Evolutionary conservation across 345 rosid genomes (phyloP).

Genomic region (Moringa oleifera): DNA sequence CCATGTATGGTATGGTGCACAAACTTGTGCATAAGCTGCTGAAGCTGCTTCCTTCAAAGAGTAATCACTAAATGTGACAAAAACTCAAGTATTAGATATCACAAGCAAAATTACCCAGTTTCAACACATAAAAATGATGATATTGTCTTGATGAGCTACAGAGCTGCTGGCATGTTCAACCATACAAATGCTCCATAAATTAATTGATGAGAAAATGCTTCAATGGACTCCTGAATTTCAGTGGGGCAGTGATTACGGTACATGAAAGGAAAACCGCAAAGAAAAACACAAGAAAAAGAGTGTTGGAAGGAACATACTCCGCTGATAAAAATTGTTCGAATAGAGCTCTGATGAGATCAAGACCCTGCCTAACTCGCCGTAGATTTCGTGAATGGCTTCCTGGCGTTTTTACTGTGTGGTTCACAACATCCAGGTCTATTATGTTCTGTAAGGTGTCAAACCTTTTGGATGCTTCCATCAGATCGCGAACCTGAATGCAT

Average conservation of each 20-base stretch:
- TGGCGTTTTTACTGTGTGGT: conserved; percentile 58
- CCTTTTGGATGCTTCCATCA: conserved; percentile 61
- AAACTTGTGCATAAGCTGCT: conserved; percentile 75
- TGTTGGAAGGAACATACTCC: conserved; percentile 24
- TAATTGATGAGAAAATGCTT: too few relatives aligned
- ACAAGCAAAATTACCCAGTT: background rate
- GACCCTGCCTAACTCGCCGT: conserved; percentile 87
- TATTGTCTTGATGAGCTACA: too few relatives aligned
- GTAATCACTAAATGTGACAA: conserved; percentile 30
- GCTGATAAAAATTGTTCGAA: conserved; percentile 63
- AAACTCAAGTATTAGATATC: background rate
- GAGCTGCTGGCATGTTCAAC: too few relatives aligned
- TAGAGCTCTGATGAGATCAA: conserved; percentile 78
- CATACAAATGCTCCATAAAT: too few relatives aligned
- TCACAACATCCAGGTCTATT: conserved; percentile 61
- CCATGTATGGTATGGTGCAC: conserved; percentile 92
- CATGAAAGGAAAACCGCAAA: background rate
- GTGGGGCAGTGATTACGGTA: background rate
- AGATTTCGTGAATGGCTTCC: conserved; percentile 83
- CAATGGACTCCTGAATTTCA: background rate
- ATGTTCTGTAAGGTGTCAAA: conserved; percentile 44
- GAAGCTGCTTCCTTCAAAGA: conserved; percentile 83
- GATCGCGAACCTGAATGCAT: conserved; percentile 46
- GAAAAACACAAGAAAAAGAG: too few relatives aligned
- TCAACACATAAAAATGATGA: too few relatives aligned